Base-by-base conservation (phyloP, 2,329 filamentous ascomycete species). In the Immersiporthe knoxdaviesiana region DNA sequence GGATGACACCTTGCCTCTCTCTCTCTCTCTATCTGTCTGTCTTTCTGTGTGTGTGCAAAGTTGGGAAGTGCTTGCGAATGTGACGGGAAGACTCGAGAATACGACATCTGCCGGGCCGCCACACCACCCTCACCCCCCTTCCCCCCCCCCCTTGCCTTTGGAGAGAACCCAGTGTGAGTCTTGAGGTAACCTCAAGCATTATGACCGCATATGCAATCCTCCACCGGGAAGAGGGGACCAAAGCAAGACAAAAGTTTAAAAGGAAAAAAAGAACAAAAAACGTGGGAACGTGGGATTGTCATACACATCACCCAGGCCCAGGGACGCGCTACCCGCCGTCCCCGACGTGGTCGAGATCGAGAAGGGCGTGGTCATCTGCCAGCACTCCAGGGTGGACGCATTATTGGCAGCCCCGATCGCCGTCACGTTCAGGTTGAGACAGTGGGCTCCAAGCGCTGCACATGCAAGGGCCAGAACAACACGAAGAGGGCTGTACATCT, bases 301-400 rank as follows among this genome's bases (percentile, higher is more conserved):
- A 21, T 64, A 64, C 39, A 66, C 64, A 60, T 73, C 65, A 5
- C 81, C 80, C 6, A 83, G 72, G 32, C 70, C 66, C 1, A 78
- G 69, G 14, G 72, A 60, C 5, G 74, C 72, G 2, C 76, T 72
- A 6, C 81, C 80, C 6, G 74, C 37, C 3, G 74, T 78, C 1
- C 81, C 80, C 8, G 78, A 70, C 37, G 76, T 61, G 4, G 72
- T 72, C 8, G 79, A 80, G 1, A 71, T 73, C n/a, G 73, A 59
- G 69, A 82, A 82, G 10, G 77, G 76, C 1, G 77, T 71, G 12
- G 76, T 71, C n/a, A 83, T 71, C 69, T 81, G 77, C 82, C 81
- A 84, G 73, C 81, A 83, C 75, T 83, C 79, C 21, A 84, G 74
- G 1, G 74, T 77, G n/a, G 81, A 83, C 5, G 73, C 72, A 71